These are phyloP conservation scores for Sporisorium scitamineum DNA, from an alignment of 1,284 basidiomycete genomes.

Conservation along the genomic window DNA sequence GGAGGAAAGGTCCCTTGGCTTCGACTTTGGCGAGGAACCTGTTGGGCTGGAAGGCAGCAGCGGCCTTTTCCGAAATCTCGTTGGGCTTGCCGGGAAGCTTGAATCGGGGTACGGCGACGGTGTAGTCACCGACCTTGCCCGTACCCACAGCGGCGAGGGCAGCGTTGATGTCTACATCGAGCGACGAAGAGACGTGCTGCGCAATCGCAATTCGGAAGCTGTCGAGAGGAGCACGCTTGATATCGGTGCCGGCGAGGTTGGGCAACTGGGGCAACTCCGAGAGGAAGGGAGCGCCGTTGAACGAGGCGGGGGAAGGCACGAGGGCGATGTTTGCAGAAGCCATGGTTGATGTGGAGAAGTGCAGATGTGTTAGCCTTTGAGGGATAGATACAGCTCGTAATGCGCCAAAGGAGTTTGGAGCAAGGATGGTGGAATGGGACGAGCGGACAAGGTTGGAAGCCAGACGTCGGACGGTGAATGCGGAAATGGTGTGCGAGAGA, in stretches of 20 bases:
- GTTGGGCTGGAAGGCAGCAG: slow-evolving; percentile 72
- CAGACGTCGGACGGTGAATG: slow-evolving; percentile 29
- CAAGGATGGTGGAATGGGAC: slow-evolving; percentile 6
- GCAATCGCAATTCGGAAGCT: slow-evolving; percentile 87
- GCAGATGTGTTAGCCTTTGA: neutral
- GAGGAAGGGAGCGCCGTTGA: slow-evolving; percentile 71
- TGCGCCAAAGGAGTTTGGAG: neutral
- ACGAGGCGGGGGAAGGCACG: slow-evolving; percentile 52
- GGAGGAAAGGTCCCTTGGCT: slow-evolving; percentile 62
- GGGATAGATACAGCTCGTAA: slow-evolving; percentile 9
- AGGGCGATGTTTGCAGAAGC: slow-evolving; percentile 42
- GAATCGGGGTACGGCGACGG: slow-evolving; percentile 90
- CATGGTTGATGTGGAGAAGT: slow-evolving; percentile 46
- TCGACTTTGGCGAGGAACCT: slow-evolving; percentile 56
- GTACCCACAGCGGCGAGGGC: slow-evolving; percentile 88
- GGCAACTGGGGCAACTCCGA: slow-evolving; percentile 67
- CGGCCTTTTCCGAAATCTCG: slow-evolving; percentile 80
- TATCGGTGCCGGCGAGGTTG: slow-evolving; percentile 73
- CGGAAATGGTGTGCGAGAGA: slow-evolving; percentile 27
- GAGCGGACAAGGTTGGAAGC: slow-evolving; percentile 29
- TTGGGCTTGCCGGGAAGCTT: slow-evolving; percentile 85
- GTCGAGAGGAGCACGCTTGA: slow-evolving; percentile 80
- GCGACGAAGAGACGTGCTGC: slow-evolving; percentile 78
- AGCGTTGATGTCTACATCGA: slow-evolving; percentile 73
- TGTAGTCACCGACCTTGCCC: slow-evolving; percentile 88